Evolutionary conservation across 2,329 filamentous ascomycete species (phyloP), one percentile per base, ranked within the genome.

Genomic region (Leptodontidium sp.): DNA sequence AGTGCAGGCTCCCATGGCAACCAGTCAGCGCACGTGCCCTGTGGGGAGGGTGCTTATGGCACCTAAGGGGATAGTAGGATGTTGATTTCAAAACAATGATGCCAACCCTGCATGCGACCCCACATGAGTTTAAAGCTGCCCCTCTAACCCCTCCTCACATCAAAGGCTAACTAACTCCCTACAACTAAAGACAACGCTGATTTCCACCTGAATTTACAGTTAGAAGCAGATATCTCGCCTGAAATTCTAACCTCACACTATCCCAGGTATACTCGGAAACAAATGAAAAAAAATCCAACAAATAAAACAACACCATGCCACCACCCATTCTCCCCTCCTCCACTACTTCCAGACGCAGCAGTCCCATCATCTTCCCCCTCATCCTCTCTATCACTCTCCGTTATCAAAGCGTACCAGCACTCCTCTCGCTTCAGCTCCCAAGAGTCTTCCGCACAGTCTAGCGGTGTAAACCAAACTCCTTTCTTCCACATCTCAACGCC

Each of bases 261-360:
- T 32, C 29, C 29, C 29, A 32, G 29, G 6, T 1, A 32, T 6
- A 32, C 29, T 32, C 29, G 6, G 29, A 6, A 32, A 32, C 6
- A 3, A 32, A 21, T 21, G 21, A 32, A 32, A 32, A 6, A 6
- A n/a, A n/a, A 49, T 49, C 45, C 7, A 49, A 17, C 14, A 1
- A n/a, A 49, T 8, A 35, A 66, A 73, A 73, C 6, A 50, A 69
- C 2, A 49, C 74, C 15, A 68, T 67, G 12, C 64, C 68, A 21
- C 11, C 61, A 5, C 21, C 21, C 21, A 21, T 21, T 21, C 21
- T 21, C 21, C 21, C 21, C 21, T 21, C 21, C 21, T 21, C 21
- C 21, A 21, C 21, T 21, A 21, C 21, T 21, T 21, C 21, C 21
- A 21, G 21, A 21, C 21, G 21, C 21, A 21, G 21, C 21, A 21